phyloP scores from a whole-genome alignment of 257 asterid species.

The Paraleonurus japonicus region DNA sequence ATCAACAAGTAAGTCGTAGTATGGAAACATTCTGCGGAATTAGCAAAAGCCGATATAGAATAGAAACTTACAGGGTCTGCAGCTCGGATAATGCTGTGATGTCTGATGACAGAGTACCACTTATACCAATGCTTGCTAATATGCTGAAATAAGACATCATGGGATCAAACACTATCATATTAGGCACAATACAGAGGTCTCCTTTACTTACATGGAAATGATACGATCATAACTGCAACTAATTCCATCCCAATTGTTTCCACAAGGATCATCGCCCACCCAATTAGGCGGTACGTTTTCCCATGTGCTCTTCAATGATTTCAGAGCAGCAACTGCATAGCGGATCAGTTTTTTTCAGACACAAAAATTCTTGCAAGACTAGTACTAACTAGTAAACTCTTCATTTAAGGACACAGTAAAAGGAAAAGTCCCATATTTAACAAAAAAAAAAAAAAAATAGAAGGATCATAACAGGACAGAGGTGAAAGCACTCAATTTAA shows the following conservation, averaged over 20 bases:
- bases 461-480: not conserved
- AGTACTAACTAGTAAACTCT: not conserved
- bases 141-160: constrained; percentile 47
- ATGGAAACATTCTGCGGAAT: not conserved
- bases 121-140: constrained; percentile 51
- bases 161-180: not conserved
- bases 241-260: constrained; percentile 64
- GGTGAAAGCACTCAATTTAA: not conserved
- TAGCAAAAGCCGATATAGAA: not conserved
- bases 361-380: not conserved
- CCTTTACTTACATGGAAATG: constrained; percentile 46
- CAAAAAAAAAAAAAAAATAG: no score
- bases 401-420: not conserved
- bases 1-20: no score
- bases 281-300: constrained; percentile 66
- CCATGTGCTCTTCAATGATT: constrained; percentile 44
- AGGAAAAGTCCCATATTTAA: no score
- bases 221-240: constrained; percentile 44
- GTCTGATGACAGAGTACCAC: constrained; percentile 70
- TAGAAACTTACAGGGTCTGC: constrained; percentile 64
- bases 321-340: constrained; percentile 51
- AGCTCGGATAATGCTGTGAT: constrained; percentile 53
- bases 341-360: not conserved
- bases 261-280: constrained; percentile 73
- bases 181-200: not conserved